These are phyloP conservation scores for Hypoxylon fuscum DNA, from an alignment of 495 filamentous ascomycete species.

Conservation along the genomic window DNA sequence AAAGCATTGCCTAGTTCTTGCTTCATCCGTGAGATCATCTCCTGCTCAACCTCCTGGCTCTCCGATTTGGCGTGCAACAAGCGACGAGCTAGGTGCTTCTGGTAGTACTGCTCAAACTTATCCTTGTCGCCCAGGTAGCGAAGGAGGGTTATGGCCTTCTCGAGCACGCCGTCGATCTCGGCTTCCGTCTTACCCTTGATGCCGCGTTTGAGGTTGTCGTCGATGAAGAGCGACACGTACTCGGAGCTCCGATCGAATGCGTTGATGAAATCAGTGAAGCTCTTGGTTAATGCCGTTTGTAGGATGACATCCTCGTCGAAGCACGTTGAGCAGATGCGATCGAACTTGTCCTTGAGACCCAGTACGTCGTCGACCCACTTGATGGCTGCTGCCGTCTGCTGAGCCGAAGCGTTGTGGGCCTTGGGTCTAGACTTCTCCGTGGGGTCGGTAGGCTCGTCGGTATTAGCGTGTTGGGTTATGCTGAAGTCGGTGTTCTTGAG, in stretches of 20 bases:
- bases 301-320: slow-evolving; percentile 80
- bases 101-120: slow-evolving; percentile 97
- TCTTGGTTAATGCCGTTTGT: slow-evolving; percentile 81
- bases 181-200: slow-evolving; percentile 90
- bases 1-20: slow-evolving; percentile 94
- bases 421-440: slow-evolving; percentile 56
- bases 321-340: slow-evolving; percentile 72
- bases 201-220: slow-evolving; percentile 94
- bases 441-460: slow-evolving; percentile 59
- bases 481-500: slow-evolving; percentile 62
- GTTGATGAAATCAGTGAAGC: slow-evolving; percentile 93
- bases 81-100: slow-evolving; percentile 91
- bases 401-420: slow-evolving; percentile 54
- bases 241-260: slow-evolving; percentile 82
- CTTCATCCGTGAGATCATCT: slow-evolving; percentile 97
- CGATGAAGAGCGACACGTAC: slow-evolving; percentile 95
- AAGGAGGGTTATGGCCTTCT: slow-evolving; percentile 88
- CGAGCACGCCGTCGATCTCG: slow-evolving; percentile 86
- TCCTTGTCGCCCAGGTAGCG: slow-evolving; percentile 92
- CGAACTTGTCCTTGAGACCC: slow-evolving; percentile 87
- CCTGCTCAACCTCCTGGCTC: slow-evolving; percentile 88
- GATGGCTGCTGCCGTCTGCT: slow-evolving; percentile 80
- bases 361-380: slow-evolving; percentile 96
- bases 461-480: slow-evolving; percentile 50
- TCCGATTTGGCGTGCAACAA: slow-evolving; percentile 86